These are phyloP conservation scores for Sporothrix pallida DNA, from an alignment of 2,329 filamentous ascomycete genomes.

Conservation along the genomic window DNA sequence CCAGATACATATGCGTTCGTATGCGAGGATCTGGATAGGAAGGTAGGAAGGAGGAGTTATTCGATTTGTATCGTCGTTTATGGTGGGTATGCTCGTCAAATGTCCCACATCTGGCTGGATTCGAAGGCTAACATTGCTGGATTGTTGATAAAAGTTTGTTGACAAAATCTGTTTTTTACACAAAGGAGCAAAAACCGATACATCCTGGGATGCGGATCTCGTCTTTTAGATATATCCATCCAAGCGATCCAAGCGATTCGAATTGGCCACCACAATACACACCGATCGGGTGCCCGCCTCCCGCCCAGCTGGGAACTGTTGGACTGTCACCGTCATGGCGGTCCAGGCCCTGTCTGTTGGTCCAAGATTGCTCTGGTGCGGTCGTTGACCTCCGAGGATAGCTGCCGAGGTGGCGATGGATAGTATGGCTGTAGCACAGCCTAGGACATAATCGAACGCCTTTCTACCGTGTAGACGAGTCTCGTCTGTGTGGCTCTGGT, in stretches of 20 bases:
- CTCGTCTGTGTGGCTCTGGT: too few species aligned
- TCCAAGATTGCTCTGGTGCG: too few species aligned
- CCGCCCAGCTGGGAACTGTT: neutral
- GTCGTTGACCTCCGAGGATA: too few species aligned
- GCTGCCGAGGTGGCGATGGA: too few species aligned
- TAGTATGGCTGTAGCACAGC: too few species aligned
- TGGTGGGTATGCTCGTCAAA: neutral
- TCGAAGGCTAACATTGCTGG: neutral
- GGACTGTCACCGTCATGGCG: neutral
- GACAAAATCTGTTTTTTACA: neutral
- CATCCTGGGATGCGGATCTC: neutral
- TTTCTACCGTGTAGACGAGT: too few species aligned
- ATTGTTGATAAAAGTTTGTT: neutral
- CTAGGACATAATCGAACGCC: too few species aligned
- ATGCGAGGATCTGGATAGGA: neutral
- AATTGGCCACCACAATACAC: neutral
- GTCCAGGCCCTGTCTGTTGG: constrained; percentile 6
- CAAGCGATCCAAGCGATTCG: too few species aligned
- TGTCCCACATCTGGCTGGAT: neutral
- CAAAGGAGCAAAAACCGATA: neutral
- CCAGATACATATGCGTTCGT: neutral
- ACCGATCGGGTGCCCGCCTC: neutral
- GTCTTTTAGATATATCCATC: neutral
- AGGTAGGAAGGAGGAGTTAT: neutral
- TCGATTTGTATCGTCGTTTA: too few species aligned